Evolutionary conservation across 352 stramenopile genomes (phyloP).

Genomic region (Pythium pyrilobum): DNA sequence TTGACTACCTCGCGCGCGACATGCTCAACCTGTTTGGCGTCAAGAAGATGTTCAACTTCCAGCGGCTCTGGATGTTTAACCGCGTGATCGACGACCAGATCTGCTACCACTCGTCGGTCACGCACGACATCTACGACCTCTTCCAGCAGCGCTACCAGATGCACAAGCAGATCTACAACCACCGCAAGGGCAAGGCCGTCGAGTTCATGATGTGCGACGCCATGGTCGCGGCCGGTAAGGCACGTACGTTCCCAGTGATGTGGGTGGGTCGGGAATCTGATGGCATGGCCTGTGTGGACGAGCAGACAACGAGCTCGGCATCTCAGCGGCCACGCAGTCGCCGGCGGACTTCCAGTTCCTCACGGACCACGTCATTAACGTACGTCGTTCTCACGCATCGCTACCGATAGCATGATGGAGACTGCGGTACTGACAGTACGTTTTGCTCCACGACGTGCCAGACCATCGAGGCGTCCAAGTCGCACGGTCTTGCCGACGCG

Average conservation of each 20-base stretch:
- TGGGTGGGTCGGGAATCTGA: neutral
- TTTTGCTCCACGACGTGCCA: neutral
- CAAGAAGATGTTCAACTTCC: slow-evolving; percentile 74
- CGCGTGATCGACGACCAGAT: slow-evolving; percentile 84
- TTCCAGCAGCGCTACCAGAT: slow-evolving; percentile 89
- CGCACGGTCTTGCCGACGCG: slow-evolving; percentile 34
- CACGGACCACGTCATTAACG: slow-evolving; percentile 69
- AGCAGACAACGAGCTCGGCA: slow-evolving; percentile 62
- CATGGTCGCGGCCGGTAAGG: slow-evolving; percentile 55
- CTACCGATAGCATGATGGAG: too few species aligned
- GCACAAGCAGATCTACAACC: slow-evolving; percentile 89
- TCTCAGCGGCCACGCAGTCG: slow-evolving; percentile 56
- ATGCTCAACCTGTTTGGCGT: slow-evolving; percentile 83
- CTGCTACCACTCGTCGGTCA: slow-evolving; percentile 87
- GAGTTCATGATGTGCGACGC: slow-evolving; percentile 91
- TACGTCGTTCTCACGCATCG: slow-evolving; percentile 20
- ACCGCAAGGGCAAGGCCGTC: slow-evolving; percentile 84
- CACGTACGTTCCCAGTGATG: neutral
- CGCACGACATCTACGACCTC: slow-evolving; percentile 85
- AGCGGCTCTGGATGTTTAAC: slow-evolving; percentile 76
- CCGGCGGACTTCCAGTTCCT: slow-evolving; percentile 71
- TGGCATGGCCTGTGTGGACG: neutral
- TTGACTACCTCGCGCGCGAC: slow-evolving; percentile 88
- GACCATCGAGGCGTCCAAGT: slow-evolving; percentile 77
- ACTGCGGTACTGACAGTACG: neutral